These are phyloP conservation scores for Tausonia pullulans DNA, from an alignment of 1,284 basidiomycete genomes.

Conservation along the genomic window DNA sequence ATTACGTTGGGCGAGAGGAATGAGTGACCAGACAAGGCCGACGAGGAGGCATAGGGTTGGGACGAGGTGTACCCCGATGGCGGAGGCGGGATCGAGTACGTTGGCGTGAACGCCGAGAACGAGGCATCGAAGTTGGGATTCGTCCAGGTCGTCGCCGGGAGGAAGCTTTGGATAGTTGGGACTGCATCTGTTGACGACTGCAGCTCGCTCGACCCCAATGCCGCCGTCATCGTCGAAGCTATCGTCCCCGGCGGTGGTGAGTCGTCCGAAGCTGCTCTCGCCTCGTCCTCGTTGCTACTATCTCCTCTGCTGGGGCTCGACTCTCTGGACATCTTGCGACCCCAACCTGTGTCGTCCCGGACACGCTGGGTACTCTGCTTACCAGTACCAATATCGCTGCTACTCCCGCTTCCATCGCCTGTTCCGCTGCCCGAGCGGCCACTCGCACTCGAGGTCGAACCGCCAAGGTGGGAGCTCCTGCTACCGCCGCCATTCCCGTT, in stretches of 20 bases:
- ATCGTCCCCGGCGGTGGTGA: not conserved
- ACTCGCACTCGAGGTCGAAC: not conserved
- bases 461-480: not conserved
- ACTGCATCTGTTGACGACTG: not conserved
- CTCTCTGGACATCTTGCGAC: not conserved
- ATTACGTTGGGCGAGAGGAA: not conserved
- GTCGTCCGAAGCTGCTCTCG: not conserved
- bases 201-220: not conserved
- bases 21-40: not conserved
- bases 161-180: not conserved
- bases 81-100: not conserved
- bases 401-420: conserved; percentile 1
- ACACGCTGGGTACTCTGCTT: not conserved
- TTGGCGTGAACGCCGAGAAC: not conserved
- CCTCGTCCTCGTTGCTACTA: not conserved
- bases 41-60: not conserved
- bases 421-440: not conserved
- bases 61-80: not conserved
- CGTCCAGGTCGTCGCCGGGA: conserved; percentile 5
- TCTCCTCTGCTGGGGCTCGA: not conserved
- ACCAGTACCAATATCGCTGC: not conserved
- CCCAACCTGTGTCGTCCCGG: conserved; percentile 10
- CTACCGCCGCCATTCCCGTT: not conserved
- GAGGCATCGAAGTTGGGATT: conserved; percentile 8
- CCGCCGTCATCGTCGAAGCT: not conserved